Conservation (phyloP, 2,329 filamentous ascomycete species). For the Thermothelomyces thermophilus region DNA sequence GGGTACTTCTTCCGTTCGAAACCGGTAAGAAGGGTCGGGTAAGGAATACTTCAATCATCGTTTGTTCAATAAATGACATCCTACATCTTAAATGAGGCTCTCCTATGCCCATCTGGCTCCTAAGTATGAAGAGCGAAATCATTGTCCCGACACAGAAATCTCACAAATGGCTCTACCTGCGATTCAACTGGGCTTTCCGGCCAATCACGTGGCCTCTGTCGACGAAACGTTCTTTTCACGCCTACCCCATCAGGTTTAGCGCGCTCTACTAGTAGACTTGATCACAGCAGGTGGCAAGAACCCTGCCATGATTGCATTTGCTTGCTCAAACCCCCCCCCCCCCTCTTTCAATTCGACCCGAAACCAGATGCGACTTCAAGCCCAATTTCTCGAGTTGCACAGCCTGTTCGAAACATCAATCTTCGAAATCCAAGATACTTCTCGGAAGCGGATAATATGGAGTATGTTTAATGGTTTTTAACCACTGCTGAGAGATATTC, state of each 20-base stretch:
- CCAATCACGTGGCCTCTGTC: constrained; percentile 10
- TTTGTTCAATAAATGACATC: no score
- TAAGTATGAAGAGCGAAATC: no score
- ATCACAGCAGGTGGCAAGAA: constrained; percentile 1
- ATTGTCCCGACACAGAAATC: no score
- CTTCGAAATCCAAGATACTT: not conserved
- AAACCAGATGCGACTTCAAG: not conserved
- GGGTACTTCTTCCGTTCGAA: no score
- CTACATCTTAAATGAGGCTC: no score
- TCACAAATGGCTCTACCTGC: constrained; percentile 4
- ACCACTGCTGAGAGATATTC: no score
- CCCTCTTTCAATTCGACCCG: not conserved
- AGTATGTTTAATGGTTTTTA: no score
- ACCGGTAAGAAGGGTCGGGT: no score
- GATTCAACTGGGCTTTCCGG: not conserved
- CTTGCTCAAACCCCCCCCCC: not conserved
- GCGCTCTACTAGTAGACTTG: not conserved
- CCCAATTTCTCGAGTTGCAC: constrained; percentile 10
- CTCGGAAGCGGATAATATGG: no score
- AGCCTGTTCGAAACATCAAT: not conserved
- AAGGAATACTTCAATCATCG: no score
- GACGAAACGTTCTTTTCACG: not conserved
- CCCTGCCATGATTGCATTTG: not conserved
- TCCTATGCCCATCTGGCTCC: no score
- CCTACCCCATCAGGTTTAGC: constrained; percentile 8